Conservation (phyloP, 768 basidiomycete genomes). For the Amanita thiersii region DNA sequence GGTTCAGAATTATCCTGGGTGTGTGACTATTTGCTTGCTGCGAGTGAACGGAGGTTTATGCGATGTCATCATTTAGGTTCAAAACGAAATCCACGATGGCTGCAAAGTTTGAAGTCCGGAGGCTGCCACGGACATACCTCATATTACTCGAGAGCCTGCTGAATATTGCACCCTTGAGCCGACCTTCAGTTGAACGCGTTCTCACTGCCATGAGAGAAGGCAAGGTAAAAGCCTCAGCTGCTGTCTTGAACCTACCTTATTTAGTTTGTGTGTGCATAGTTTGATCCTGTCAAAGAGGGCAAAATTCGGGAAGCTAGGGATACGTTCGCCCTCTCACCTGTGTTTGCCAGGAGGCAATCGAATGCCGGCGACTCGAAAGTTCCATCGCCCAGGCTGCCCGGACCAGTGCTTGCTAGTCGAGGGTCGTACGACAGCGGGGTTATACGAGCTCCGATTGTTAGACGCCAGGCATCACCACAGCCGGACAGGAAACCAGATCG, state of each 20-base stretch:
- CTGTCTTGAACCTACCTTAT: background rate
- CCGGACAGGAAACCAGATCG: background rate
- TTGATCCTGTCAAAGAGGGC: background rate
- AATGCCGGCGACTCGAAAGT: too few species aligned
- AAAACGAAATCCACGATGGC: slow-evolving; percentile 43
- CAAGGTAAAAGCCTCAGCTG: slow-evolving; percentile 45
- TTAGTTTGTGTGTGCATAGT: slow-evolving; percentile 12
- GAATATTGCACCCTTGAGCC: slow-evolving; percentile 45
- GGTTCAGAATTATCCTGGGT: slow-evolving; percentile 72
- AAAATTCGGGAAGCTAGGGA: background rate
- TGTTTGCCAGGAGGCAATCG: too few species aligned
- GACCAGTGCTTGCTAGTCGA: too few species aligned
- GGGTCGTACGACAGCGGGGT: background rate
- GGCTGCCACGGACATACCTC: slow-evolving; percentile 63
- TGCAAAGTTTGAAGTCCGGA: slow-evolving; percentile 58
- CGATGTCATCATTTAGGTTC: slow-evolving; percentile 25
- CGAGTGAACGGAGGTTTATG: too few species aligned
- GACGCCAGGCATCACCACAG: background rate
- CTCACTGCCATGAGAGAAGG: slow-evolving; percentile 61
- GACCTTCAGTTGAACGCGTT: slow-evolving; percentile 72
- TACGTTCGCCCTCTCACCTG: too few species aligned
- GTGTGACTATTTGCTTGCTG: too few species aligned
- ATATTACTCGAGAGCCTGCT: slow-evolving; percentile 68
- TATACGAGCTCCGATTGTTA: background rate
- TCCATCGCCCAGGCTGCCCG: too few species aligned